These are phyloP conservation scores for Aspergillus nidulans DNA, from an alignment of 495 filamentous ascomycete genomes.

Conservation along the genomic window DNA sequence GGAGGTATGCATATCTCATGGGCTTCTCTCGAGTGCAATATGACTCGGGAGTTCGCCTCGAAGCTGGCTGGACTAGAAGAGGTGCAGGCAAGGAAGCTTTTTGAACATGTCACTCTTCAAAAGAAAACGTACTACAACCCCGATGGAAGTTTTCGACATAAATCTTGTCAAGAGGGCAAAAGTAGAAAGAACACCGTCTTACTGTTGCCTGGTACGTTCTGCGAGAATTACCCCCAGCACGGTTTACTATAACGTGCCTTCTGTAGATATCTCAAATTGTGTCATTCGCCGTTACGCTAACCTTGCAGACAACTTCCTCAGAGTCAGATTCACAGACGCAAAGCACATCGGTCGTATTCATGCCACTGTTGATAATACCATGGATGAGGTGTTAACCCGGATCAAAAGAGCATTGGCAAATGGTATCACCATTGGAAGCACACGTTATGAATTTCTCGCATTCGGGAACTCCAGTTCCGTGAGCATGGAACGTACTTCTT, in stretches of 20 bases:
- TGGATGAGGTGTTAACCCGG: slow-evolving; percentile 71
- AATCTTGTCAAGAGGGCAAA: slow-evolving; percentile 39
- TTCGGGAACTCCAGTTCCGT: slow-evolving; percentile 95
- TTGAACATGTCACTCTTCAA: slow-evolving; percentile 60
- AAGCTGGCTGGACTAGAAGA: slow-evolving; percentile 51
- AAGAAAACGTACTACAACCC: slow-evolving; percentile 59
- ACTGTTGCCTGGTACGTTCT: slow-evolving; percentile 71
- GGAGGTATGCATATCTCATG: slow-evolving; percentile 82
- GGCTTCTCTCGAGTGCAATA: slow-evolving; percentile 72
- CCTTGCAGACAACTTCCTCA: slow-evolving; percentile 77
- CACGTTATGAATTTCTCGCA: slow-evolving; percentile 85
- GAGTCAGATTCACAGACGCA: slow-evolving; percentile 89
- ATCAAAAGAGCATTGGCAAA: slow-evolving; percentile 66
- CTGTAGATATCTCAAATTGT: slow-evolving; percentile 82
- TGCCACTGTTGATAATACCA: slow-evolving; percentile 46
- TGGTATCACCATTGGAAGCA: slow-evolving; percentile 76
- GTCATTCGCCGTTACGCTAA: slow-evolving; percentile 68
- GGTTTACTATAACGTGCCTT: slow-evolving; percentile 70
- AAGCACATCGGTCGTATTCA: slow-evolving; percentile 57
- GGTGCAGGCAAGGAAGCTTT: slow-evolving; percentile 44
- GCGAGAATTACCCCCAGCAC: slow-evolving; percentile 79
- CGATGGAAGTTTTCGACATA: slow-evolving; percentile 68
- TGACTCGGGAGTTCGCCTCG: slow-evolving; percentile 60
- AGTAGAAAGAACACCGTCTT: slow-evolving; percentile 54
- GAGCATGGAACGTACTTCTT: slow-evolving; percentile 94